A percentile compares a stretch with the other conserved stretches of the same genome.
phyloP scores from a whole-genome alignment of 495 filamentous ascomycete species.

The Bathelium albidoporum region DNA sequence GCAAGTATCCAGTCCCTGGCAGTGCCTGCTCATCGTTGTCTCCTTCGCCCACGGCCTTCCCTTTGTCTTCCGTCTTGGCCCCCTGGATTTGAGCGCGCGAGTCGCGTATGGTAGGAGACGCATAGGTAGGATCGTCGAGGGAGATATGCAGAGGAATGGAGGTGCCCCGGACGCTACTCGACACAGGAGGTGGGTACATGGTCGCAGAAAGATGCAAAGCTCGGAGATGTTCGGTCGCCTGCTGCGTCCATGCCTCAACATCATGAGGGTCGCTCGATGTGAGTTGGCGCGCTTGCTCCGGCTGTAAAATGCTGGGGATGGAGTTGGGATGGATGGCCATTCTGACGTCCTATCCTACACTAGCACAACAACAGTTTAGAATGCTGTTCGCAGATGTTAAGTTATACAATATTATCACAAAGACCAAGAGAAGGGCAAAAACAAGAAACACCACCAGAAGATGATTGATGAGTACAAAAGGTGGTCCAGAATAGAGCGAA shows the following conservation, averaged over 20 bases:
- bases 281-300: background rate
- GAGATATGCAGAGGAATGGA: slow-evolving; percentile 31
- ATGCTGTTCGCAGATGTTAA: background rate
- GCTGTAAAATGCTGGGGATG: background rate
- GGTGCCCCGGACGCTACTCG: slow-evolving; percentile 16
- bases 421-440: background rate
- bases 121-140: slow-evolving; percentile 26
- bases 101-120: background rate
- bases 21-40: background rate
- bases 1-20: slow-evolving; percentile 12
- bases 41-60: background rate
- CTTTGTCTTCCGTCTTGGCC: background rate
- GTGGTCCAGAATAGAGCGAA: background rate
- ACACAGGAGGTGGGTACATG: background rate
- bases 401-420: background rate
- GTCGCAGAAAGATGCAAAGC: slow-evolving; percentile 17
- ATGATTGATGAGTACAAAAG: too few species aligned
- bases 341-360: background rate
- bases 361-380: background rate
- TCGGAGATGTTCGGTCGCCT: slow-evolving; percentile 20
- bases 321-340: background rate
- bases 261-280: slow-evolving; percentile 3
- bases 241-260: slow-evolving; percentile 27
- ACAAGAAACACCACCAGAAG: background rate
- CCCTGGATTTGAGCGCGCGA: slow-evolving; percentile 7